Percentiles rank a stretch among this genome's conserved stretches.
Evolutionary conservation across 2,329 filamentous ascomycete species (phyloP).

Genomic region (Exophiala sp.): DNA sequence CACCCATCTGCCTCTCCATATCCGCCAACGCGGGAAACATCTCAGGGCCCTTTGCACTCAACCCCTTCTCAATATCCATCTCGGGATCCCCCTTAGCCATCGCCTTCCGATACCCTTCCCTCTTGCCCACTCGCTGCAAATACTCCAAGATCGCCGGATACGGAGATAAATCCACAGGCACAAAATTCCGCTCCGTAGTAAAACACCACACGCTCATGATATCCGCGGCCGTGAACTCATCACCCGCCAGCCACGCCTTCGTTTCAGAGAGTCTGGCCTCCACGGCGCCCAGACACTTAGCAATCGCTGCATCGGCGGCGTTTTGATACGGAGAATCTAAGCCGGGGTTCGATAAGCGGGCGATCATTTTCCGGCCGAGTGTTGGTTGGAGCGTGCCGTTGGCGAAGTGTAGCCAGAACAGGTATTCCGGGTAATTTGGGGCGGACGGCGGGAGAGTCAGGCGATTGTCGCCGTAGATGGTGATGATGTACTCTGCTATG

Average conservation of each 20-base stretch:
- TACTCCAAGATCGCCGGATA: conserved; percentile 48
- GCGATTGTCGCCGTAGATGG: conserved; percentile 50
- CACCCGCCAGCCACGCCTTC: conserved; percentile 57
- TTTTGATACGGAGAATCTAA: conserved; percentile 32
- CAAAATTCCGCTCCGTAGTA: conserved; percentile 59
- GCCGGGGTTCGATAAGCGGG: conserved; percentile 33
- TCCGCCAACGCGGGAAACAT: conserved; percentile 3
- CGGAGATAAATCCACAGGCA: conserved; percentile 39
- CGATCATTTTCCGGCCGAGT: conserved; percentile 39
- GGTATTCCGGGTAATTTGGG: conserved; percentile 55
- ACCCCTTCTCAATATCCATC: conserved; percentile 32
- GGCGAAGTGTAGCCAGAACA: conserved; percentile 64
- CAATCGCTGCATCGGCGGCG: conserved; percentile 35
- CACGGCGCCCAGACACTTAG: conserved; percentile 42
- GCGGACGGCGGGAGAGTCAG: conserved; percentile 47
- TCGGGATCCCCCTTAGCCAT: conserved; percentile 51
- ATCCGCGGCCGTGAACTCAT: conserved; percentile 63
- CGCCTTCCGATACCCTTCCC: conserved; percentile 48
- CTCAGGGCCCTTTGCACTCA: conserved; percentile 10
- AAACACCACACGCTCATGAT: conserved; percentile 61
- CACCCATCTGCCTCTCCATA: conserved; percentile 4
- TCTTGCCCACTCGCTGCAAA: conserved; percentile 42
- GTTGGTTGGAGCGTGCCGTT: conserved; percentile 46
- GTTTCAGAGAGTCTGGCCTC: conserved; percentile 47
- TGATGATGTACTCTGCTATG: conserved; percentile 60